Evolutionary conservation across 2,329 filamentous ascomycete genomes (phyloP).

Genomic region (Zasmidium cellare): DNA sequence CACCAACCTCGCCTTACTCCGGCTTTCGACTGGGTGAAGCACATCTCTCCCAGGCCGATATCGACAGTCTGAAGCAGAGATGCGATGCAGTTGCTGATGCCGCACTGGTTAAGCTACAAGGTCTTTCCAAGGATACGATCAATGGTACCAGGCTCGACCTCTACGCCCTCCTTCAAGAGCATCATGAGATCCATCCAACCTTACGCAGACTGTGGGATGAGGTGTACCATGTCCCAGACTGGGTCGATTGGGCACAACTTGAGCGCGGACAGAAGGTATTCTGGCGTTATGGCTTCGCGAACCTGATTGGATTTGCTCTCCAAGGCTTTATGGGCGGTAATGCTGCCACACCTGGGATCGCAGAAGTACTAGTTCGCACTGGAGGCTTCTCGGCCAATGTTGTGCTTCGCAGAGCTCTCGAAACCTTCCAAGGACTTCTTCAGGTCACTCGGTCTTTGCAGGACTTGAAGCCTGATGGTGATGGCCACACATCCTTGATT

Average conservation of each 20-base stretch:
- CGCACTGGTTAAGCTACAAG: neutral
- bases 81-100: neutral
- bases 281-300: neutral
- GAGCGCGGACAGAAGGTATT: neutral
- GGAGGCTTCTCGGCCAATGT: neutral
- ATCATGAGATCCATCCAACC: neutral
- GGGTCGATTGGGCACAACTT: neutral
- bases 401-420: neutral
- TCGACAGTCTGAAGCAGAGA: neutral
- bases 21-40: neutral
- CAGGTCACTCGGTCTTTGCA: neutral
- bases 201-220: neutral
- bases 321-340: neutral
- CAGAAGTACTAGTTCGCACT: neutral
- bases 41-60: neutral
- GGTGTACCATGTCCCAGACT: neutral
- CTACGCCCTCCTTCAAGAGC: neutral
- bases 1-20: neutral
- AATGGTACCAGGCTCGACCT: neutral
- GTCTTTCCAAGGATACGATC: neutral
- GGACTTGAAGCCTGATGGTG: neutral
- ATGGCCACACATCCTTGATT: neutral
- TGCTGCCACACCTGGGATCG: neutral
- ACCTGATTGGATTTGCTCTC: neutral
- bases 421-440: neutral